Percentiles rank a stretch among this genome's conserved stretches.
These are phyloP conservation scores for Sphaerulina populicola DNA, from an alignment of 2,329 filamentous ascomycete species.

Conservation along the genomic window DNA sequence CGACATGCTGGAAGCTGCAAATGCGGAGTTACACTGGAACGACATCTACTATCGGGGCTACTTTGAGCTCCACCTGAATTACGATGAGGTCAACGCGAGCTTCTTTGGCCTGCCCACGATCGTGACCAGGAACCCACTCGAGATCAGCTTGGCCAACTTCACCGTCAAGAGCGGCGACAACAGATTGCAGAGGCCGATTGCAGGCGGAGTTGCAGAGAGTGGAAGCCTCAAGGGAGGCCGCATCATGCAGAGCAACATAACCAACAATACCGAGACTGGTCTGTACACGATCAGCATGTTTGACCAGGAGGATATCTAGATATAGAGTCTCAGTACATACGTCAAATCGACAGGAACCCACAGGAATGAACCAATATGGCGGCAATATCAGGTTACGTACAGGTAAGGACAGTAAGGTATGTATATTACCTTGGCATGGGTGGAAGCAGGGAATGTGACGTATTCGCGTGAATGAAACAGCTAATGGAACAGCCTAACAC, in stretches of 20 bases:
- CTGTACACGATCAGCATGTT: conserved; percentile 11
- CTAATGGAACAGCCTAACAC: no score
- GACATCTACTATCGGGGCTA: conserved; percentile 68
- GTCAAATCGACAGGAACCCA: no score
- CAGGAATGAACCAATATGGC: no score
- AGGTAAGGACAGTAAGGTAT: no score
- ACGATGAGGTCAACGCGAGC: conserved; percentile 51
- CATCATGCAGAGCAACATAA: conserved; percentile 32
- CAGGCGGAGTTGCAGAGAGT: conserved; percentile 46
- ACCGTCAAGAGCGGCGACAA: conserved; percentile 57
- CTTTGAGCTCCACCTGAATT: conserved; percentile 54
- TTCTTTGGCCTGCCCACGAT: conserved; percentile 59
- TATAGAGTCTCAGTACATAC: no score
- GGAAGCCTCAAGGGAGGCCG: conserved; percentile 48
- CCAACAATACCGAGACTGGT: conserved; percentile 32
- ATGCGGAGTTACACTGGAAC: conserved; percentile 62
- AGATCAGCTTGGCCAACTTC: conserved; percentile 62
- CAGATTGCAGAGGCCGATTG: conserved; percentile 45
- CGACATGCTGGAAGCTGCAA: conserved; percentile 41
- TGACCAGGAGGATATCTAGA: conserved; percentile 16
- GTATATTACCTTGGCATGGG: no score
- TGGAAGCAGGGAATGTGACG: no score
- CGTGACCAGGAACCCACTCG: conserved; percentile 51
- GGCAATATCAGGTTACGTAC: no score
- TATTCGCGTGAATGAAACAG: no score